Base-by-base conservation (phyloP, 2,329 filamentous ascomycete species). In the Lachnellula arida region DNA sequence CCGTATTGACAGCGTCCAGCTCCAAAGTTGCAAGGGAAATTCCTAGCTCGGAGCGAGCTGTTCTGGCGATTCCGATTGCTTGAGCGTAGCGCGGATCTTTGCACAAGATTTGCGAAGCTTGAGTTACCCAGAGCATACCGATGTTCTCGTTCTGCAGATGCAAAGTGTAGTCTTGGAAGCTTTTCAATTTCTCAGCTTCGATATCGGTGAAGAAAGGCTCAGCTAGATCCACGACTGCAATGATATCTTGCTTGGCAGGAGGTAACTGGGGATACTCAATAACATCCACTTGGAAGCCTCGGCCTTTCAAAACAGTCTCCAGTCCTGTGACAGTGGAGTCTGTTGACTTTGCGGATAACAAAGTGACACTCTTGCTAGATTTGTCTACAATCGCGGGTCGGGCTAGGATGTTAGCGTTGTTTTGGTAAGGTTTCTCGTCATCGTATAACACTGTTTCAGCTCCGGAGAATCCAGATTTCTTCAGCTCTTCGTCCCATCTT, bases 391-490 rank as follows among this genome's bases (percentile, higher is more conserved):
- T 17, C 19, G 42, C 32, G 15, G 59, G 50, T 35, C 46, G 22
- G n/a, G 56, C 49, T 42, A 67, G 55, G 9, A 68, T 65, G 25
- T 53, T 61, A 11, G 58, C 58, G 49, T 60, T 62, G 25, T 62
- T 43, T 19, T 68, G 60, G 40, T 56, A 65, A 5, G 62, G 60
- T 14, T 52, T 34, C 15, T 62, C 58, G 22, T 48, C 34, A 43
- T 72, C 68, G 39, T 60, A 56, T 1, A 60, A 53, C 2, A 64
- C 54, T 1, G 55, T 48, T 17, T 73, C 67, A 8, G 62, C 50
- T 1, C 71, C 69, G 0, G 59, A 56, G 50, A 74, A 75, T 4
- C 72, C 73, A 17, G 63, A 57, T 6, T 39, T 43, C 2, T 43
- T 35, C 1, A 73, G 59, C 34, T 66, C 62, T 4, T 22, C 25